Percentiles rank a stretch among this genome's conserved stretches.
Evolutionary conservation across 108 stramenopile species (phyloP).

Genomic region (Skeletonema potamos): DNA sequence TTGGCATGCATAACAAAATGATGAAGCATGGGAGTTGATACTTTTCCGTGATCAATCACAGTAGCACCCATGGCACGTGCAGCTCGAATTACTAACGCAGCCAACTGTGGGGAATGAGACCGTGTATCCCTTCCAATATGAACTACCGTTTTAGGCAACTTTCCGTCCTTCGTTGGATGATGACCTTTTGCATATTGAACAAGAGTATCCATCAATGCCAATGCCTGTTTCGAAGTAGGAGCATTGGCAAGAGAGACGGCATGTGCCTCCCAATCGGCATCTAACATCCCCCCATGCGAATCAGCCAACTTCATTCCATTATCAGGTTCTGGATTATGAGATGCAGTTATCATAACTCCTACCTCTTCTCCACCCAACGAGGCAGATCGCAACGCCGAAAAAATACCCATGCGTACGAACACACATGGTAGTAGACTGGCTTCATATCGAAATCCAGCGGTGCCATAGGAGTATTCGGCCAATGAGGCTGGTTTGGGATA

Average conservation of each 20-base stretch:
- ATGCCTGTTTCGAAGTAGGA: constrained; percentile 27
- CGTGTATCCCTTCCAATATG: constrained; percentile 91
- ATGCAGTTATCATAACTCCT: constrained; percentile 98
- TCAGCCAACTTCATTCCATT: constrained; percentile 97
- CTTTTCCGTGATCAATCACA: constrained; percentile 81
- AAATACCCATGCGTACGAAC: constrained; percentile 73
- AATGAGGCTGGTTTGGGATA: constrained; percentile 39
- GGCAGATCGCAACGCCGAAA: constrained; percentile 50
- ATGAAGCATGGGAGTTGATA: constrained; percentile 95
- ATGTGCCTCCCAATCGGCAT: constrained; percentile 69
- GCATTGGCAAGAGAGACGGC: constrained; percentile 76
- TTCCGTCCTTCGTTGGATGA: constrained; percentile 1
- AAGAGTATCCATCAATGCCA: constrained; percentile 32
- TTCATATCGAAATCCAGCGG: constrained; percentile 81
- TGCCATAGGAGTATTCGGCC: constrained; percentile 62
- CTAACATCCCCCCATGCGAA: constrained; percentile 92
- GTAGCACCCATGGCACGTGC: constrained; percentile 65
- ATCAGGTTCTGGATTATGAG: constrained; percentile 92
- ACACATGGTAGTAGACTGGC: constrained; percentile 55
- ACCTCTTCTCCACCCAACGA: constrained; percentile 46
- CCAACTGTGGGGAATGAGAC: constrained; percentile 72
- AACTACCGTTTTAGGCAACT: constrained; percentile 52
- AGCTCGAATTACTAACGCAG: constrained; percentile 51
- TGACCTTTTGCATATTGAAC: constrained; percentile 1
- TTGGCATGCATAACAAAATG: constrained; percentile 88